Evolutionary conservation across 164 flowering plant species (phyloP).

Genomic region (grape (Vitis vinifera)): DNA sequence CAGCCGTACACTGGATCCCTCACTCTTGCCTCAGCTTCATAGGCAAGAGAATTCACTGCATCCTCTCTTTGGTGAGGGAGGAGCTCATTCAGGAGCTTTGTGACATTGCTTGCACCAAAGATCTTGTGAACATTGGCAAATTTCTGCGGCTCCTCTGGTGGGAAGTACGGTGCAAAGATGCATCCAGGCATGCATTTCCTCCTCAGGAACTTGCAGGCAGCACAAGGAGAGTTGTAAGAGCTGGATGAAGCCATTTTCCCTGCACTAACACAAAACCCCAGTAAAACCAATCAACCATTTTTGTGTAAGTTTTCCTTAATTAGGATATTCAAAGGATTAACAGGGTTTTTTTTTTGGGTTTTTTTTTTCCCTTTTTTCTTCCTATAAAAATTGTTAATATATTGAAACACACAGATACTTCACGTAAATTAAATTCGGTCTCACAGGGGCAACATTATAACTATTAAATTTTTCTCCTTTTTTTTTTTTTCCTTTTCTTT

Average conservation of each 20-base stretch:
- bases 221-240: constrained; percentile 75
- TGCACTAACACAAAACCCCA: constrained; percentile 7
- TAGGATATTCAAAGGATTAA: neutral
- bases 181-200: constrained; percentile 75
- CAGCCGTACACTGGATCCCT: constrained; percentile 81
- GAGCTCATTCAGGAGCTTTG: constrained; percentile 73
- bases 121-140: constrained; percentile 76
- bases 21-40: constrained; percentile 71
- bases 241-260: constrained; percentile 51
- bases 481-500: too few species aligned
- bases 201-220: constrained; percentile 84
- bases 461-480: too few species aligned
- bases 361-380: too few species aligned
- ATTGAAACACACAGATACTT: too few species aligned
- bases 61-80: constrained; percentile 76
- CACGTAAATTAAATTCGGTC: too few species aligned
- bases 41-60: constrained; percentile 74
- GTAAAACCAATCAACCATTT: neutral
- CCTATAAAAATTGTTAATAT: too few species aligned
- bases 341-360: too few species aligned
- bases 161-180: constrained; percentile 72
- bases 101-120: constrained; percentile 78
- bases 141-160: constrained; percentile 79
- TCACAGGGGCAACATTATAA: too few species aligned
- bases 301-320: neutral